Base-by-base conservation (phyloP, 192 early-diverging fungal genomes). In the Obelidium mucronatum region DNA sequence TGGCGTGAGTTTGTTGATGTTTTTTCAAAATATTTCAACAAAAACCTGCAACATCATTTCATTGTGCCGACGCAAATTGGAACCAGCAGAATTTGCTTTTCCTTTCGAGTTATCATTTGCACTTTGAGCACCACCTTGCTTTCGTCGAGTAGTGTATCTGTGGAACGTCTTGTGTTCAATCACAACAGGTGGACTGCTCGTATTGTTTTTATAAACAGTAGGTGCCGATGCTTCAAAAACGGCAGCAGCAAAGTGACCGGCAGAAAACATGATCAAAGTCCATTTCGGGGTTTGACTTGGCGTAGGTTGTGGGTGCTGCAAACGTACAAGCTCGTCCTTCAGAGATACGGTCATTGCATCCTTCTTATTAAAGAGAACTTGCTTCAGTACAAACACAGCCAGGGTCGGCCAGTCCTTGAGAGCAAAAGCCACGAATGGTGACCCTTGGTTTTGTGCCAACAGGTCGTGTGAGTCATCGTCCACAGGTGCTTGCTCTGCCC, bases 81-180 rank as follows among this genome's bases (percentile, higher is more conserved):
- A 93, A 48, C 97, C 97, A 3, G 96, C 97, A 30, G 95, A 90
- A 74, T 94, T 89, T 30, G 95, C 89, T 30, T 87, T 79, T 36
- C 96, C 96, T 77, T 94, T 94, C 3, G 91, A 81, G 42, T 81
- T 87, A 83, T 97, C 96, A 62, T 94, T 90, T 28, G 83, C 82
- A 55, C 26, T 40, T 82, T 99, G 97, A 28, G 94, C 87, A 0
- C 96, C 96, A 75, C 97, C 97, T 79, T 99, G 97, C 75, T 98
- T 97, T 66, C 92, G 84, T 39, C 97, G 90, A 3, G 95, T 97
- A 3, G 97, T 99, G 82, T 99, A 99, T 40, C 97, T 87, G 78
- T 97, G 95, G 69, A 97, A 91, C 30, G 96, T 94, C 82, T 98
- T 99, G 84, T 98, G 95, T 0, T 83, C 90, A 2, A 94, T 48